These are phyloP conservation scores for Penicillium atrosanguineum DNA, from an alignment of 495 filamentous ascomycete species.

Conservation along the genomic window DNA sequence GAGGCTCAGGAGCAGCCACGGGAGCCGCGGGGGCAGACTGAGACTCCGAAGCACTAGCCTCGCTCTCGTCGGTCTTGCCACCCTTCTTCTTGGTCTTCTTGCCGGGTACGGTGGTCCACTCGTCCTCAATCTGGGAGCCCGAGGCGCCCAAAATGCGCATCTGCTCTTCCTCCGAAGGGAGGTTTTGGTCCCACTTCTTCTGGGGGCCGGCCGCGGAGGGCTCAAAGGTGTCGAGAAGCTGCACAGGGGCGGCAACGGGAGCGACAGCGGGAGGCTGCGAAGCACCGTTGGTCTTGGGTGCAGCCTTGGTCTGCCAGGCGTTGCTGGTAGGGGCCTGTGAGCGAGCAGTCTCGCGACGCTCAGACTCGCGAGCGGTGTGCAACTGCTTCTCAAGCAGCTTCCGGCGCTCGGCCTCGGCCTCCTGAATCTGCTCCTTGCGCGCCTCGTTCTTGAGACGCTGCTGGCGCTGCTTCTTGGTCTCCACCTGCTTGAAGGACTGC, in stretches of 20 bases:
- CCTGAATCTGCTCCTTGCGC: slow-evolving; percentile 65
- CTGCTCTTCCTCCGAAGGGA: slow-evolving; percentile 85
- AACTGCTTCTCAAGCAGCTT: slow-evolving; percentile 74
- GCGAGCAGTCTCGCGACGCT: slow-evolving; percentile 67
- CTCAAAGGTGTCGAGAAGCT: slow-evolving; percentile 78
- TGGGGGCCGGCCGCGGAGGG: slow-evolving; percentile 31
- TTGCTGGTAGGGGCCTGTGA: slow-evolving; percentile 64
- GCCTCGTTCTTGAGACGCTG: slow-evolving; percentile 78
- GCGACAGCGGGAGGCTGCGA: slow-evolving; percentile 25
- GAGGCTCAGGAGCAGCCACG: slow-evolving; percentile 32
- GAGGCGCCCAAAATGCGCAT: slow-evolving; percentile 63
- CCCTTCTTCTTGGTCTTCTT: slow-evolving; percentile 60
- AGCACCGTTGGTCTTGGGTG: slow-evolving; percentile 31
- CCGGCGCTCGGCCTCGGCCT: slow-evolving; percentile 70
- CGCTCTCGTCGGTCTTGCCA: slow-evolving; percentile 42
- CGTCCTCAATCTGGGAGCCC: slow-evolving; percentile 46
- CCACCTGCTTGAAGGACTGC: slow-evolving; percentile 53
- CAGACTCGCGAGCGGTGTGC: slow-evolving; percentile 72
- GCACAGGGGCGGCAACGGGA: slow-evolving; percentile 31
- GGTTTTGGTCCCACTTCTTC: slow-evolving; percentile 52
- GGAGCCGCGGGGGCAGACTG: slow-evolving; percentile 30
- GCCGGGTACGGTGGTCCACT: slow-evolving; percentile 74
- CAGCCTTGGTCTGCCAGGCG: slow-evolving; percentile 56
- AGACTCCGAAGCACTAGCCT: slow-evolving; percentile 40
- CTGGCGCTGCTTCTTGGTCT: slow-evolving; percentile 91